Base-by-base conservation (phyloP, 257 asterid genomes). In the Datura wrightii region DNA sequence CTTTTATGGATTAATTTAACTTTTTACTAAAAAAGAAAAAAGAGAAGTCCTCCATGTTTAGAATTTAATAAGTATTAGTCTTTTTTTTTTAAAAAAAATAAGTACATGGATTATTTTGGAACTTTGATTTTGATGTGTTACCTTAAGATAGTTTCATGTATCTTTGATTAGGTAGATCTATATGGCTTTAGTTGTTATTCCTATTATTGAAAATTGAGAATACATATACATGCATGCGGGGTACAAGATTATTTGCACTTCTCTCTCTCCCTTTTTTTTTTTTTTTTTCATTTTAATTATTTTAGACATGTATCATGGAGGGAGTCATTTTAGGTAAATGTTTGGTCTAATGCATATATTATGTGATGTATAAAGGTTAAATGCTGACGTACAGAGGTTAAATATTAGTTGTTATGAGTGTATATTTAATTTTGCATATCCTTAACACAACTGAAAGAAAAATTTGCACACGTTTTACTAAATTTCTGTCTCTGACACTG, bases 81-180 rank as follows among this genome's bases (percentile, higher is more conserved):
- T 13, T 71, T 71, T 24, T 24, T 24, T 24, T 24, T 24, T 24
- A n/a, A n/a, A n/a, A n/a, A n/a, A n/a, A n/a, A n/a, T n/a, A n/a
- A n/a, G n/a, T n/a, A n/a, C 31, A 24, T 50, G 6, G 4, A 50
- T 8, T 76, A 76, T 31, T 52, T 52, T 78, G 63, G 10, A 78
- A 31, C 46, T 48, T 31, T 50, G 82, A 76, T 76, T 24, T 76
- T 76, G 82, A 76, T 76, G 82, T 50, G 8, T 78, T 52, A 78
- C 82, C 82, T 34, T 6, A 52, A 50, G 8, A 31, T 52, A 2
- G 62, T 60, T 50, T 14, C 48, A 31, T 50, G 15, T 52, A 78
- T 78, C 46, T 1, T 78, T 78, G 82, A 52, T 52, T 78, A 78
- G 82, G 82, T 52, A 78, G 63, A 52, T 19, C 1, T 78, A 10